These are phyloP conservation scores for Eimeria falciformis DNA, from an alignment of 169 alveolate genomes.

Conservation along the genomic window DNA sequence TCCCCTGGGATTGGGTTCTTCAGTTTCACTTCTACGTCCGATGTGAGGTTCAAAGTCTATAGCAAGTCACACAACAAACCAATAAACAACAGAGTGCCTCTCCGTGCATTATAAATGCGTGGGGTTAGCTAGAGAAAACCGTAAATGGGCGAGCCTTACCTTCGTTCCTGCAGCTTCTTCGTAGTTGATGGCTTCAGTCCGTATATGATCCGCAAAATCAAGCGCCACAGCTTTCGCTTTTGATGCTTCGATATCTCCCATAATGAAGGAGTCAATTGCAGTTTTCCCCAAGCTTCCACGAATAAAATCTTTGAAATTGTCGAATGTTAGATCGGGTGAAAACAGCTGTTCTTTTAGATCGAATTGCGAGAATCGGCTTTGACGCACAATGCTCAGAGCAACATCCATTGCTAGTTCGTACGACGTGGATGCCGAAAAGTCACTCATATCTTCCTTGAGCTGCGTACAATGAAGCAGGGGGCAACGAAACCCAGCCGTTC, in stretches of 20 bases:
- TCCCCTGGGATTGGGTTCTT: slow-evolving; percentile 75
- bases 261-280: slow-evolving; percentile 71
- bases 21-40: slow-evolving; percentile 69
- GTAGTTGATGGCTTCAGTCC: slow-evolving; percentile 31
- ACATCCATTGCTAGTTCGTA: slow-evolving; percentile 74
- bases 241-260: slow-evolving; percentile 72
- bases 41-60: slow-evolving; percentile 55
- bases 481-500: too few species aligned
- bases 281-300: background rate
- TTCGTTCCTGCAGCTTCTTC: slow-evolving; percentile 63
- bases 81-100: background rate
- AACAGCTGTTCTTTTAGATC: slow-evolving; percentile 45
- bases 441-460: slow-evolving; percentile 51
- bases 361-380: slow-evolving; percentile 36
- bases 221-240: slow-evolving; percentile 55
- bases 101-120: too few species aligned
- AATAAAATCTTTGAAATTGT: background rate
- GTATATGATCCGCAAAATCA: slow-evolving; percentile 5
- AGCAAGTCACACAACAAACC: background rate
- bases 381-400: slow-evolving; percentile 40
- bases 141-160: slow-evolving; percentile 16
- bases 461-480: too few species aligned
- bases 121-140: background rate
- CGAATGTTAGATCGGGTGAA: background rate
- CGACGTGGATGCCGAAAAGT: slow-evolving; percentile 48